Percentiles rank a stretch among this genome's conserved stretches.
Conservation (phyloP, 768 basidiomycete genomes). For the Boletus reticuloceps region DNA sequence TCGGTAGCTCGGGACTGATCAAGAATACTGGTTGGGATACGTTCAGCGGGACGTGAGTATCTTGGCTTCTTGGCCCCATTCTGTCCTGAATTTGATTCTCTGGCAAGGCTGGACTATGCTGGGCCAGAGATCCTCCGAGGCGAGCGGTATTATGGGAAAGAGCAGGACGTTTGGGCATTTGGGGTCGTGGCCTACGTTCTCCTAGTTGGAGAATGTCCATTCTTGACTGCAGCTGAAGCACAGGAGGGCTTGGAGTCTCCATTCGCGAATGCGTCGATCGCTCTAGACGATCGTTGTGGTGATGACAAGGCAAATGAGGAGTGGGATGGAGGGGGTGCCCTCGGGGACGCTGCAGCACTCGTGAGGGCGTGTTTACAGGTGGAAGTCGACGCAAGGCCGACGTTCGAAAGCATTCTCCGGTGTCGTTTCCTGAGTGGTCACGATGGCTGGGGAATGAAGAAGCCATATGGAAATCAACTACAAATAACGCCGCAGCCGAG, state of each 20-base stretch:
- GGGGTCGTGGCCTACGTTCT: conserved; percentile 97
- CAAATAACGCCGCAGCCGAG: conserved; percentile 28
- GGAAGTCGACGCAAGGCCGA: conserved; percentile 74
- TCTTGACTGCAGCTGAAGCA: conserved; percentile 87
- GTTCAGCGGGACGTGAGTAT: conserved; percentile 86
- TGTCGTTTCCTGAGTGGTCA: conserved; percentile 78
- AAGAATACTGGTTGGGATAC: conserved; percentile 87
- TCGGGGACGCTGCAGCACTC: conserved; percentile 82
- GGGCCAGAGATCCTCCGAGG: conserved; percentile 95
- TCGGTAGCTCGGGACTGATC: conserved; percentile 88
- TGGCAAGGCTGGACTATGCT: conserved; percentile 80
- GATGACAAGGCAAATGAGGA: conserved; percentile 74
- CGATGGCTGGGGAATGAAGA: conserved; percentile 65
- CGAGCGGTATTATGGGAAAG: conserved; percentile 92
- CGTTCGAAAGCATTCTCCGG: conserved; percentile 78
- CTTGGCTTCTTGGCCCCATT: not conserved
- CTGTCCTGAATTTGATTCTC: conserved; percentile 8
- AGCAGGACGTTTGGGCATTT: conserved; percentile 98
- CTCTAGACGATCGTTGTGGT: conserved; percentile 75
- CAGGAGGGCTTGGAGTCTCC: conserved; percentile 79
- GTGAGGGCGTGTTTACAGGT: conserved; percentile 83
- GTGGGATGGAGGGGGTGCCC: conserved; percentile 75
- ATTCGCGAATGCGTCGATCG: conserved; percentile 72
- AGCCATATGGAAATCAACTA: conserved; percentile 27
- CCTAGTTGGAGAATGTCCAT: conserved; percentile 88